Percentiles rank a stretch among this genome's conserved stretches.
Conservation (phyloP, 371 early-diverging fungal genomes). For the Sporodiniella umbellata region DNA sequence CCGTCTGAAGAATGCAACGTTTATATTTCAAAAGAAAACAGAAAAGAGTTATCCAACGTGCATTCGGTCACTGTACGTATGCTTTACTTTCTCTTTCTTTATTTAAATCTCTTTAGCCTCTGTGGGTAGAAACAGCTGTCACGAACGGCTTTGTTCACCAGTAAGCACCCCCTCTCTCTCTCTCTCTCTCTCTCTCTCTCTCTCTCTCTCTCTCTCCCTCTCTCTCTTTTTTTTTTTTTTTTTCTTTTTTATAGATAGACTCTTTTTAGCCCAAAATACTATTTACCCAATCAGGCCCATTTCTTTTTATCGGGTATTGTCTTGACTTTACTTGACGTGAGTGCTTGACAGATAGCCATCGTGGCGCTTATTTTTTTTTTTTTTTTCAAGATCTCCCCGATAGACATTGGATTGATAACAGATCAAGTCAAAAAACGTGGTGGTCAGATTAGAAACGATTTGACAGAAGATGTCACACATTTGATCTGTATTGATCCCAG, state of each 20-base stretch:
- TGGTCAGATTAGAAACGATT: conserved; percentile 45
- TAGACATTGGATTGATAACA: conserved; percentile 46
- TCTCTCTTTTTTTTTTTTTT: too few species aligned
- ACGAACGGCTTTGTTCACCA: conserved; percentile 30
- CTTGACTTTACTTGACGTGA: conserved; percentile 43
- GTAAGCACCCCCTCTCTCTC: conserved; percentile 18
- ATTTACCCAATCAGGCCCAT: conserved; percentile 46
- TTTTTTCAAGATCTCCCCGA: conserved; percentile 43
- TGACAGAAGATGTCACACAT: conserved; percentile 59
- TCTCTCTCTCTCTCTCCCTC: neutral
- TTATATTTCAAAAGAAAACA: conserved; percentile 6
- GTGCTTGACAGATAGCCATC: too few species aligned
- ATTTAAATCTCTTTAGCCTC: conserved; percentile 29
- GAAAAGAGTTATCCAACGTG: neutral
- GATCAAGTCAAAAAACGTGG: conserved; percentile 55
- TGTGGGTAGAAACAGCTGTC: conserved; percentile 31
- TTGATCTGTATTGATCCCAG: conserved; percentile 42
- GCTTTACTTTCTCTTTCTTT: too few species aligned
- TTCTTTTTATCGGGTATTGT: conserved; percentile 61
- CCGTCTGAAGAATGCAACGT: neutral
- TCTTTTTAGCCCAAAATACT: conserved; percentile 36
- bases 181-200: neutral
- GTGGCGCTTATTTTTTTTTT: too few species aligned
- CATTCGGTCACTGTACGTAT: conserved; percentile 17
- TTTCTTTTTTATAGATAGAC: too few species aligned